phyloP scores from a whole-genome alignment of 108 stramenopile genomes.

The Stephanodiscus minutulus region DNA sequence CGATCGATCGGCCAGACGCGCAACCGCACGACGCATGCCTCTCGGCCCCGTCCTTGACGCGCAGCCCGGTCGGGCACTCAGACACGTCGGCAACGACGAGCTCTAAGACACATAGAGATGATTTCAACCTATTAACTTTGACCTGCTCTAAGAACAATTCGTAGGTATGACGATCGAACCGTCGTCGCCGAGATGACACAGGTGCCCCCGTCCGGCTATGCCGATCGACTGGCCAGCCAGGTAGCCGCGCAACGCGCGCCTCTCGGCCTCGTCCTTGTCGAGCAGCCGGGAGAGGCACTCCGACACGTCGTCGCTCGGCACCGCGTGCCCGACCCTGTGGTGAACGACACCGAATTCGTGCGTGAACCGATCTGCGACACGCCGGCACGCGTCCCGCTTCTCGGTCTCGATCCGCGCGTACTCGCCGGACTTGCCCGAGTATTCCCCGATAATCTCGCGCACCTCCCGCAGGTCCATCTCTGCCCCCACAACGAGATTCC shows the following conservation, averaged over 20 bases:
- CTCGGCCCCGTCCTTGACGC: conserved; percentile 36
- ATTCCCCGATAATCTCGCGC: conserved; percentile 28
- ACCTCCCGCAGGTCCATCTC: conserved; percentile 41
- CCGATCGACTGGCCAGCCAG: conserved; percentile 65
- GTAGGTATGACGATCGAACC: conserved; percentile 74
- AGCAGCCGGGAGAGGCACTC: conserved; percentile 52
- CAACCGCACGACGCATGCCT: conserved; percentile 28
- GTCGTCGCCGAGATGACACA: conserved; percentile 82
- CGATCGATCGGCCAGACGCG: conserved; percentile 63
- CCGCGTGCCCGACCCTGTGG: conserved; percentile 19
- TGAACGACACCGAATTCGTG: conserved; percentile 62
- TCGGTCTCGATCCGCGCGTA: conserved; percentile 19
- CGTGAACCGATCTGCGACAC: conserved; percentile 45
- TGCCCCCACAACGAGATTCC: conserved; percentile 56
- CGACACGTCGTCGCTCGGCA: conserved; percentile 52
- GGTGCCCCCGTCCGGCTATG: conserved; percentile 61
- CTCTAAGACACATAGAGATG: background rate
- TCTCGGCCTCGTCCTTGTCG: conserved; percentile 33
- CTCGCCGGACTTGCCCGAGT: conserved; percentile 26
- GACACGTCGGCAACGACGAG: conserved; percentile 41
- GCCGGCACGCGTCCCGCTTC: conserved; percentile 29
- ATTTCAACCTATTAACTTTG: no score
- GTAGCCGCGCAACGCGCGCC: conserved; percentile 28
- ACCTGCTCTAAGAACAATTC: conserved; percentile 48
- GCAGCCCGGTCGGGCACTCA: conserved; percentile 46